These are phyloP conservation scores for Drechslera avenae DNA, from an alignment of 2,329 filamentous ascomycete species.

Conservation along the genomic window DNA sequence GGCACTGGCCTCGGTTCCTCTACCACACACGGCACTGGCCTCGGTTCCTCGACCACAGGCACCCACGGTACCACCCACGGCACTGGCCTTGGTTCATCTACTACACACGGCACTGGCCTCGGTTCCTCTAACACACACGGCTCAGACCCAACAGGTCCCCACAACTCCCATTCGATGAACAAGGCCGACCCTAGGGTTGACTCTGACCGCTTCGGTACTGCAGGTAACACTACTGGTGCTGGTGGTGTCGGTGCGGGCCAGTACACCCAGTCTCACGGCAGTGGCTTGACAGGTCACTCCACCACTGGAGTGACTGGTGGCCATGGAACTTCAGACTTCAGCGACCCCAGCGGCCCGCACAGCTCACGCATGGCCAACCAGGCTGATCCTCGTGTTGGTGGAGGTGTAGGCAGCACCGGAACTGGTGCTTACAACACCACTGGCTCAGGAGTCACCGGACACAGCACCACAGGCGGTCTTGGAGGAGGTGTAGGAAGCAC, in stretches of 20 bases:
- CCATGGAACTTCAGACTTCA: conserved; percentile 18
- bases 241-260: conserved; percentile 23
- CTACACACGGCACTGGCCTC: neutral
- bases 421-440: conserved; percentile 1
- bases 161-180: conserved; percentile 22
- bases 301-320: conserved; percentile 6
- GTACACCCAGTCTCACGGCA: conserved; percentile 11
- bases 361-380: conserved; percentile 25
- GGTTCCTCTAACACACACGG: conserved; percentile 12
- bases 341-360: conserved; percentile 47
- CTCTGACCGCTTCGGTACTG: conserved; percentile 38
- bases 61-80: neutral
- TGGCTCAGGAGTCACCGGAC: no score
- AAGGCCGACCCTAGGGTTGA: conserved; percentile 47
- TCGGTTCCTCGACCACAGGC: no score
- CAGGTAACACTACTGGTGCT: conserved; percentile 29
- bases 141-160: conserved; percentile 7
- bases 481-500: conserved; percentile 3
- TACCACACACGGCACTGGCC: conserved; percentile 1
- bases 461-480: neutral
- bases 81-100: neutral
- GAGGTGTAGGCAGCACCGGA: neutral
- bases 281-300: conserved; percentile 8
- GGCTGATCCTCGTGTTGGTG: conserved; percentile 36
- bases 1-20: conserved; percentile 21